Base-by-base conservation (phyloP, 306 rosid species). In the Dryas octopetala region DNA sequence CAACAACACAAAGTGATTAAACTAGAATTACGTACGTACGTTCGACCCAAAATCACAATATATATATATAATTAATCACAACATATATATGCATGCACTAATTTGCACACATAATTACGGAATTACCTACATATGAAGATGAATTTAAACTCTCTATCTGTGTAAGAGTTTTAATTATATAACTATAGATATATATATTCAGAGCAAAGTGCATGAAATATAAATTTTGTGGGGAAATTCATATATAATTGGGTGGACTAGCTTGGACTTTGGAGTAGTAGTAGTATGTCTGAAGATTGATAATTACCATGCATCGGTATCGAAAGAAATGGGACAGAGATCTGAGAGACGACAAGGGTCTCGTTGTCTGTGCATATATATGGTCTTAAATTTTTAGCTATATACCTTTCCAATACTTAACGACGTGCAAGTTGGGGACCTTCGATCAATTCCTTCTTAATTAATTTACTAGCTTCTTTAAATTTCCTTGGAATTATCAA, bases 341-440 rank as follows among this genome's bases (percentile, higher is more conserved):
- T 50, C 44, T 57, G 73, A 51, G 59, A 55, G 19, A 57, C 7
- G 62, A 75, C 79, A 57, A 79, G 62, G 70, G 55, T 23, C 50
- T 71, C 62, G 50, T 49, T 63, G 73, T 70, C 49, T 2, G 74
- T 51, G 74, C 46, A 47, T 4, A 1, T 45, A 45, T 45, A 45
- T 45, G 68, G 49, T 48, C 26, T 63, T 26, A 7, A 14, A 41
- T 63, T 40, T 62, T 63, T 40, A 4, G 68, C 68, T 48, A 63
- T 15, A 48, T n/a, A 4, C 9, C 38, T 63, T 40, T 48, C 49
- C 49, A 46, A 4, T 46, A 9, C 49, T 4, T 32, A 32, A 32
- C 38, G 0, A 2, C 38, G 38, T 32, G 38, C 46, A 38, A 62
- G 46, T 62, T 62, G 44, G 43, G 46, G 19, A 62, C 66, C 46